Evolutionary conservation across 1,284 basidiomycete genomes (phyloP).

Genomic region (Entoloma clypeatum): DNA sequence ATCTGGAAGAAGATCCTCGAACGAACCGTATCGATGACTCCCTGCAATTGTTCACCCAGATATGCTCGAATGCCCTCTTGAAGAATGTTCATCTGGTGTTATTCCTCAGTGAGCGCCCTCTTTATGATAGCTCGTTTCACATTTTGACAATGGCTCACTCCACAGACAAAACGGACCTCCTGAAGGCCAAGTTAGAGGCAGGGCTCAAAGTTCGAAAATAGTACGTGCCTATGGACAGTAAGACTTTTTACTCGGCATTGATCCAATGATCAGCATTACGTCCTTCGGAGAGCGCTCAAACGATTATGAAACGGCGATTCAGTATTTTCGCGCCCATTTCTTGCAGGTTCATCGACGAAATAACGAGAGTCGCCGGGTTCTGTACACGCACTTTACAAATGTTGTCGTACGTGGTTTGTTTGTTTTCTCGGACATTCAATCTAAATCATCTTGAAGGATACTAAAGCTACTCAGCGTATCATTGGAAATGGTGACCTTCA

Average conservation of each 20-base stretch:
- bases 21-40: conserved; percentile 83
- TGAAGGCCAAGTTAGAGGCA: conserved; percentile 62
- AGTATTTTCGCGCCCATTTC: conserved; percentile 82
- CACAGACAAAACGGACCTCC: conserved; percentile 72
- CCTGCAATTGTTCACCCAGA: conserved; percentile 76
- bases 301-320: conserved; percentile 73
- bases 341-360: conserved; percentile 75
- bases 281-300: conserved; percentile 77
- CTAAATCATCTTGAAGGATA: conserved; percentile 47
- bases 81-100: conserved; percentile 76
- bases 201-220: conserved; percentile 74
- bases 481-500: conserved; percentile 69
- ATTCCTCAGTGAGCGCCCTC: conserved; percentile 56
- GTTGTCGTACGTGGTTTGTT: conserved; percentile 57
- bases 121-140: conserved; percentile 1
- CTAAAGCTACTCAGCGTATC: conserved; percentile 75
- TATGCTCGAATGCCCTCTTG: conserved; percentile 74
- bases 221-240: conserved; percentile 38
- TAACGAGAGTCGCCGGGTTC: conserved; percentile 71
- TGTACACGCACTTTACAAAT: conserved; percentile 77
- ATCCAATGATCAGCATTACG: conserved; percentile 55
- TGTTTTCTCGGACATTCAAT: conserved; percentile 4
- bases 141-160: conserved; percentile 14
- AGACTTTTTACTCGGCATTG: background rate
- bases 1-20: conserved; percentile 77